phyloP scores from a whole-genome alignment of 495 filamentous ascomycete genomes.

The Parachaetomium inaequale region DNA sequence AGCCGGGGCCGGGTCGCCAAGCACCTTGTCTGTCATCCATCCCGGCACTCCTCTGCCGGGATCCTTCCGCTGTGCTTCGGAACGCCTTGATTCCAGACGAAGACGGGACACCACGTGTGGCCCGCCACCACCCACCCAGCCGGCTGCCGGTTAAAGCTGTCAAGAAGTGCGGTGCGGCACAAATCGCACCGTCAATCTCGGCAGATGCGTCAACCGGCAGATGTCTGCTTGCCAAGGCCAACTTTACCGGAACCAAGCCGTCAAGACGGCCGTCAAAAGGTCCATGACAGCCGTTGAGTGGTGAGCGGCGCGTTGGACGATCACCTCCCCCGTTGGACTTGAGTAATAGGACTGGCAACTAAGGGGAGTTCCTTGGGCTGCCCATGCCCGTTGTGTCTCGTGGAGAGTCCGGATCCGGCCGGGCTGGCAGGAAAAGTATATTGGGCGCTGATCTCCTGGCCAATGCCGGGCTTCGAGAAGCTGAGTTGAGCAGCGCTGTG shows the following conservation, averaged over 20 bases:
- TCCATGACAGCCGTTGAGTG: neutral
- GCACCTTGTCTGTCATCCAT: neutral
- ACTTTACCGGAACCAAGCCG: neutral
- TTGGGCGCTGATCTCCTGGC: neutral
- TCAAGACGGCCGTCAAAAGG: neutral
- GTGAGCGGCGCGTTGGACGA: neutral
- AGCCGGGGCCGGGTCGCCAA: conserved; percentile 9
- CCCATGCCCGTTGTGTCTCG: neutral
- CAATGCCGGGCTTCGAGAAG: conserved; percentile 6
- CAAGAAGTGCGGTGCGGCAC: neutral
- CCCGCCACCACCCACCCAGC: neutral
- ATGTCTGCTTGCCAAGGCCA: conserved; percentile 3
- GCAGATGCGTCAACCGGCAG: conserved; percentile 10
- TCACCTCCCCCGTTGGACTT: neutral
- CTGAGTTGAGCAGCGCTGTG: neutral
- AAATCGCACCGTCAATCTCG: conserved; percentile 12
- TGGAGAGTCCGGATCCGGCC: neutral
- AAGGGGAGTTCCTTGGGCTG: neutral
- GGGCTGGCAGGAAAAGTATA: neutral
- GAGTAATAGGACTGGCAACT: neutral
- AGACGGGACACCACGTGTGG: neutral
- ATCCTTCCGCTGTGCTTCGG: neutral
- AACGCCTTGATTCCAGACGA: neutral
- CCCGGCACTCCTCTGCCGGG: neutral
- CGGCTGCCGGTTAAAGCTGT: conserved; percentile 5